Percentiles rank a stretch among this genome's conserved stretches.
These are phyloP conservation scores for Eucalyptus microcorys DNA, from an alignment of 345 rosid genomes.

Conservation along the genomic window DNA sequence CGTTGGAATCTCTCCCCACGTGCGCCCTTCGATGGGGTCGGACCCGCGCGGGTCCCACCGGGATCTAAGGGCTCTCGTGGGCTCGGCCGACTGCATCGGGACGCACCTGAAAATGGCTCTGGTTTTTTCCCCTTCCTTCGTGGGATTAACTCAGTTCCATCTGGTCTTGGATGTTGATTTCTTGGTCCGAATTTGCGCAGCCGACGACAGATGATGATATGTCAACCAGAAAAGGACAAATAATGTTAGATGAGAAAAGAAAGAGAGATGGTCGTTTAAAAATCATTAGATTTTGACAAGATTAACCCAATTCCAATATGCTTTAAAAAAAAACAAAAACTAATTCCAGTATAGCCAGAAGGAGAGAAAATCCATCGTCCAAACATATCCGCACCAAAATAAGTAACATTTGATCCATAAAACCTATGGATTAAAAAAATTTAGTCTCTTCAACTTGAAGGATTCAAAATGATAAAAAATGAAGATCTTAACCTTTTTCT, in stretches of 20 bases:
- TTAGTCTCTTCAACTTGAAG: neutral
- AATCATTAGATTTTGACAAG: neutral
- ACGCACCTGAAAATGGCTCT: neutral
- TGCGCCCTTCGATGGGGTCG: neutral
- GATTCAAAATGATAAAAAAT: neutral
- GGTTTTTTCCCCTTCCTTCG: neutral
- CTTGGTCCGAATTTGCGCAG: neutral
- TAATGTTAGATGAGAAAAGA: neutral
- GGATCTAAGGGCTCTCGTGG: neutral
- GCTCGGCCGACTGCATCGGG: neutral
- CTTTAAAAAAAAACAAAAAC: too few relatives aligned
- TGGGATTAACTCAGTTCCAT: neutral
- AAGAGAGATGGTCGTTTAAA: neutral
- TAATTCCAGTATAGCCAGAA: neutral
- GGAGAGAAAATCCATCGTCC: neutral
- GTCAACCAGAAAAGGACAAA: neutral
- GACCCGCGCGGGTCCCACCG: neutral
- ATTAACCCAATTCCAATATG: neutral
- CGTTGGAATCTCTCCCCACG: slow-evolving; percentile 7
- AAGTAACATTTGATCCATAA: neutral
- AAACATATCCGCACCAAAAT: neutral
- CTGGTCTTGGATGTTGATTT: neutral
- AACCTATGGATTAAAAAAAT: neutral
- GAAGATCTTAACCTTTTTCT: neutral
- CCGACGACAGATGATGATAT: neutral